These are phyloP conservation scores for Backusella tarrabulga DNA, from an alignment of 192 early-diverging fungal species.

Conservation along the genomic window DNA sequence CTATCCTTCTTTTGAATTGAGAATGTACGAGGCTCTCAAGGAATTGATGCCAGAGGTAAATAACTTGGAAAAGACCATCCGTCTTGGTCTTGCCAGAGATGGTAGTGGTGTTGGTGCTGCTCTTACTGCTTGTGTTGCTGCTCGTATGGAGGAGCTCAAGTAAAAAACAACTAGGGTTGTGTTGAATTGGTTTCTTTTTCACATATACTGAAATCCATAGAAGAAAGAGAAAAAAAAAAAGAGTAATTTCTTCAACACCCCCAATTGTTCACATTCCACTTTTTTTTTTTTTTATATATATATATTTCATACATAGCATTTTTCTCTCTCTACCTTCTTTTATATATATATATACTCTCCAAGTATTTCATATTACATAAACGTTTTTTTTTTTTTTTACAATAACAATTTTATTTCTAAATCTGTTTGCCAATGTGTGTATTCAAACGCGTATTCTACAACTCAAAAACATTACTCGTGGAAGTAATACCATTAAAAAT, in stretches of 20 bases:
- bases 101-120: conserved; percentile 42
- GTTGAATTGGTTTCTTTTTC: not conserved
- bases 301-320: not conserved
- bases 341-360: not conserved
- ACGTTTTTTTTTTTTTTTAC: not conserved
- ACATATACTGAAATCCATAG: not conserved
- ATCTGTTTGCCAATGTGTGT: not conserved
- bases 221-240: not conserved
- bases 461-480: conserved; percentile 35
- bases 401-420: not conserved
- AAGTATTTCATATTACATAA: not conserved
- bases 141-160: conserved; percentile 11
- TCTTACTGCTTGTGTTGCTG: conserved; percentile 33
- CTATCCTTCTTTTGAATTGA: conserved; percentile 61
- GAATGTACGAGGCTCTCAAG: conserved; percentile 69
- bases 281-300: not conserved
- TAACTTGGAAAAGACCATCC: conserved; percentile 9
- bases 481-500: conserved; percentile 82
- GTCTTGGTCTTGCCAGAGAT: conserved; percentile 38
- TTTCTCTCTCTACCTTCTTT: not conserved
- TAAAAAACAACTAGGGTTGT: not conserved
- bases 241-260: no score
- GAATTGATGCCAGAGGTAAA: conserved; percentile 60
- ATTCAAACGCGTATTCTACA: not conserved
- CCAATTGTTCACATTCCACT: not conserved